phyloP scores from a whole-genome alignment of 2,329 filamentous ascomycete species.

The Epichloe typhina region DNA sequence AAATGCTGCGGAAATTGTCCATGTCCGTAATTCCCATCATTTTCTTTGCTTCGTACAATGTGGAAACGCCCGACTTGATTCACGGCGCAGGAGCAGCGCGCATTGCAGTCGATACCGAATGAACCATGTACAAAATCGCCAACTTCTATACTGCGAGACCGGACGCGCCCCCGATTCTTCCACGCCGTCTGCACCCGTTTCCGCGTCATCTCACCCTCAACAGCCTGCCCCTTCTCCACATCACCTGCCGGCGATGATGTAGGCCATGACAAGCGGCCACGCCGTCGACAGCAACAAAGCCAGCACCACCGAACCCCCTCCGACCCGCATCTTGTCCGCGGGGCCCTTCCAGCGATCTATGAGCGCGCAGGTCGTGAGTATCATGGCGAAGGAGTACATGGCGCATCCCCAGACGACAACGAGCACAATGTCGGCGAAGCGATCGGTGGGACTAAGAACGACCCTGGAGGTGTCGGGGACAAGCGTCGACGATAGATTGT shows the following conservation, averaged over 20 bases:
- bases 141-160: too few relatives aligned
- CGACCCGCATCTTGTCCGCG: constrained; percentile 19
- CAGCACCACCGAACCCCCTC: constrained; percentile 16
- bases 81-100: too few relatives aligned
- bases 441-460: constrained; percentile 20
- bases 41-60: too few relatives aligned
- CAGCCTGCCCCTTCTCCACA: not conserved
- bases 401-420: constrained; percentile 21
- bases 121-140: too few relatives aligned
- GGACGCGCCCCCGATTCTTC: too few relatives aligned
- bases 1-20: not conserved
- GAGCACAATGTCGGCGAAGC: constrained; percentile 18
- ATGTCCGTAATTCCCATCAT: too few relatives aligned
- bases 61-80: too few relatives aligned
- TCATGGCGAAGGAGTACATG: constrained; percentile 26
- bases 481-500: constrained; percentile 26
- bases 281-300: constrained; percentile 20
- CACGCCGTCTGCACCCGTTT: too few relatives aligned
- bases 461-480: constrained; percentile 24
- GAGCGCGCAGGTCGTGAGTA: constrained; percentile 28
- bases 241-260: constrained; percentile 15
- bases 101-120: too few relatives aligned
- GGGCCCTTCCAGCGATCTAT: constrained; percentile 30
- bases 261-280: constrained; percentile 24
- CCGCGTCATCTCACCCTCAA: too few relatives aligned